These are phyloP conservation scores for Naganishia onofrii DNA, from an alignment of 768 basidiomycete species.

Conservation along the genomic window DNA sequence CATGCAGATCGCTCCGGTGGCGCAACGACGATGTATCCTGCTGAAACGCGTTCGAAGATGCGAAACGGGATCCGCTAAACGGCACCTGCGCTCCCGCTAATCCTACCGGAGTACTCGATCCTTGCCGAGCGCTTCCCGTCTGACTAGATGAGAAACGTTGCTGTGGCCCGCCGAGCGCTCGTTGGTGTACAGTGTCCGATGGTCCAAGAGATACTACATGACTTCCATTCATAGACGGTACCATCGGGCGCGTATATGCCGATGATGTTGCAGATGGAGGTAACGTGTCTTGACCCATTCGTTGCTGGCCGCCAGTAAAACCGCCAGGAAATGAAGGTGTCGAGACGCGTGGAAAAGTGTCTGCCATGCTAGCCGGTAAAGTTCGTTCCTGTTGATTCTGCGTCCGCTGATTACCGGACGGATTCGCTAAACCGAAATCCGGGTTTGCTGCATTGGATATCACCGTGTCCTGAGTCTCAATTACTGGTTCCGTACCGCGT, in stretches of 20 bases:
- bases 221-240: neutral
- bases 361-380: neutral
- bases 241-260: neutral
- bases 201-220: neutral
- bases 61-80: neutral
- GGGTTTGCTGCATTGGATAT: neutral
- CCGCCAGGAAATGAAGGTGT: conserved; percentile 15
- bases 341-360: neutral
- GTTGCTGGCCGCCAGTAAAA: neutral
- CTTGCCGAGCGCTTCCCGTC: neutral
- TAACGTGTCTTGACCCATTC: neutral
- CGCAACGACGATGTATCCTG: conserved; percentile 7
- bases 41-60: neutral
- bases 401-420: neutral
- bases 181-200: neutral
- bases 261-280: neutral
- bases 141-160: neutral
- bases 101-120: neutral
- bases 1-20: neutral
- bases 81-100: neutral
- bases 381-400: neutral
- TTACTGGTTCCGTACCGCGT: conserved; percentile 19
- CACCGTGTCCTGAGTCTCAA: neutral
- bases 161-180: neutral
- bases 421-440: neutral